These are phyloP conservation scores for Ophiocordyceps camponoti-floridani DNA, from an alignment of 2,329 filamentous ascomycete genomes.

Conservation along the genomic window DNA sequence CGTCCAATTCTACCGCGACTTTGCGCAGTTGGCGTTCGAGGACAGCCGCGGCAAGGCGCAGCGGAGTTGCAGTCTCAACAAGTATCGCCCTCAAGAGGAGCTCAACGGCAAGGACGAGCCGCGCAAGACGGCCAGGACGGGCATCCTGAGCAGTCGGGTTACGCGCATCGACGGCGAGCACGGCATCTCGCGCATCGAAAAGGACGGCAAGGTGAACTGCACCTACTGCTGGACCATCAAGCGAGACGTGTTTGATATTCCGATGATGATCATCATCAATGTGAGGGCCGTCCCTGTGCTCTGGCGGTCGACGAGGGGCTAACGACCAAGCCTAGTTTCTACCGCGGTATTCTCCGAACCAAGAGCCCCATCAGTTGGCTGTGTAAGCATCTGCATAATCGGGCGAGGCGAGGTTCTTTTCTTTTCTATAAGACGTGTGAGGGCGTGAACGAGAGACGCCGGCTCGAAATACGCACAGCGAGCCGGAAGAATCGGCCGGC, in stretches of 20 bases:
- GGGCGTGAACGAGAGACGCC: not conserved
- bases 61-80: constrained; percentile 69
- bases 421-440: no score
- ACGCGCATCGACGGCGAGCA: constrained; percentile 52
- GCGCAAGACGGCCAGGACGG: constrained; percentile 22
- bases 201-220: constrained; percentile 83
- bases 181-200: constrained; percentile 66
- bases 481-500: not conserved
- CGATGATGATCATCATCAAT: constrained; percentile 96
- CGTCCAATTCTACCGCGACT: constrained; percentile 91
- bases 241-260: constrained; percentile 92
- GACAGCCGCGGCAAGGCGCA: constrained; percentile 76
- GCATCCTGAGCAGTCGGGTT: constrained; percentile 40
- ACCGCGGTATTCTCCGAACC: constrained; percentile 39
- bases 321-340: constrained; percentile 26
- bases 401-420: no score
- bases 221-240: constrained; percentile 96
- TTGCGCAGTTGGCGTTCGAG: constrained; percentile 79
- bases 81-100: constrained; percentile 64
- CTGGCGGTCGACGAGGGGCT: constrained; percentile 2
- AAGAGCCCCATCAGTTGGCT: constrained; percentile 36
- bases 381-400: constrained; percentile 19
- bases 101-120: constrained; percentile 20
- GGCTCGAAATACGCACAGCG: not conserved
- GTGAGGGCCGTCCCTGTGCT: constrained; percentile 40